Evolutionary conservation across 2,329 filamentous ascomycete species (phyloP).

Genomic region (Curvularia eragrostidis): DNA sequence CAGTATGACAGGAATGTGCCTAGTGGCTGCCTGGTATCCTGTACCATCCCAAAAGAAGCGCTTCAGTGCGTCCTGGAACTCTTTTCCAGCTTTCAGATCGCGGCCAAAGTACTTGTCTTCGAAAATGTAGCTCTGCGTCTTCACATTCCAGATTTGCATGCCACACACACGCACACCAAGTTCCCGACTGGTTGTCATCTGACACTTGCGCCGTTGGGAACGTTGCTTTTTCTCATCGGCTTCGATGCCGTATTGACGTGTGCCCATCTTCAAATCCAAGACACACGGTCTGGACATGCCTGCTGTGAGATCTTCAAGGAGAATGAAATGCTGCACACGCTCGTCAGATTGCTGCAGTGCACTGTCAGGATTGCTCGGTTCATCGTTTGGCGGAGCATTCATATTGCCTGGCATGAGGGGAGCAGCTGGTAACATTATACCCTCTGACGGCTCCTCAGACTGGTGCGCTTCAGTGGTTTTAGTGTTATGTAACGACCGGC

Average conservation of each 20-base stretch:
- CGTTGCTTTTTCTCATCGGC: slow-evolving; percentile 89
- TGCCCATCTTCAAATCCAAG: slow-evolving; percentile 98
- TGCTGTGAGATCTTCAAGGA: slow-evolving; percentile 92
- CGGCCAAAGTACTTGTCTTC: slow-evolving; percentile 98
- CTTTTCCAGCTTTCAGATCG: slow-evolving; percentile 80
- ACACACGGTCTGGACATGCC: slow-evolving; percentile 98
- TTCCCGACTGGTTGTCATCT: slow-evolving; percentile 86
- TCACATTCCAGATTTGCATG: slow-evolving; percentile 93
- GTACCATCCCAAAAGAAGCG: slow-evolving; percentile 91
- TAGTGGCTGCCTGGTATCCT: slow-evolving; percentile 77
- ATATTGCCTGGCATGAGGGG: slow-evolving; percentile 32
- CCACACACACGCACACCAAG: slow-evolving; percentile 94
- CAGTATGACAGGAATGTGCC: slow-evolving; percentile 86
- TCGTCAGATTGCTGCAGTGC: slow-evolving; percentile 57
- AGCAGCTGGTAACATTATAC: slow-evolving; percentile 46
- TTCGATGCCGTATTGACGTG: slow-evolving; percentile 93
- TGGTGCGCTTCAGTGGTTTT: background rate
- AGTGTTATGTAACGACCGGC: slow-evolving; percentile 7
- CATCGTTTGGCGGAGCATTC: slow-evolving; percentile 13
- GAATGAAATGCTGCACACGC: slow-evolving; percentile 88
- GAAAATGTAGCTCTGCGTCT: slow-evolving; percentile 85
- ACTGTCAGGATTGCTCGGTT: slow-evolving; percentile 53
- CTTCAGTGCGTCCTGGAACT: slow-evolving; percentile 88
- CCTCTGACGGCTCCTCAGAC: slow-evolving; percentile 19
- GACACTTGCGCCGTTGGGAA: slow-evolving; percentile 92